Percentiles rank a stretch among this genome's conserved stretches.
These are phyloP conservation scores for Carex arenaria DNA, from an alignment of 202 grass and related monocot species.

Conservation along the genomic window DNA sequence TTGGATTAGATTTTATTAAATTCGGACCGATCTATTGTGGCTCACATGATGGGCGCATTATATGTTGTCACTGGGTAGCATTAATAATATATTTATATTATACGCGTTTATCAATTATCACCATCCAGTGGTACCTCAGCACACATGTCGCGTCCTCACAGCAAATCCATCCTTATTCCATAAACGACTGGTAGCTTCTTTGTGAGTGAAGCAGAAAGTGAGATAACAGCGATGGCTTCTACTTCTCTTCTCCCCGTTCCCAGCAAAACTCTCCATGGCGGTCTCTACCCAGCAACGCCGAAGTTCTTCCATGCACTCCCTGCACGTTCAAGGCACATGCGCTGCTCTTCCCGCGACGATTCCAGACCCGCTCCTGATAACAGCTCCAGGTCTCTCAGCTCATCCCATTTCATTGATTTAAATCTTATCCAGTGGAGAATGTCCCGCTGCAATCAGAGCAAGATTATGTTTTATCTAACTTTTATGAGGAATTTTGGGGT, in stretches of 20 bases:
- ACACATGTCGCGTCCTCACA: no score
- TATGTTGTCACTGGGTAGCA: no score
- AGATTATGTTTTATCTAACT: background rate
- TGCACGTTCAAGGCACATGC: conserved; percentile 15
- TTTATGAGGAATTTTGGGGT: background rate
- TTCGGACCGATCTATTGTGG: no score
- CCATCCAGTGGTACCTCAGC: no score
- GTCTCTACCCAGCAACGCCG: background rate
- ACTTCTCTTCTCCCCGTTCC: background rate
- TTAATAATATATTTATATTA: no score
- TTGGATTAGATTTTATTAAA: no score
- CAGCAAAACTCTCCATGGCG: background rate
- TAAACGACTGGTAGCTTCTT: background rate
- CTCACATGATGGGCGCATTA: no score
- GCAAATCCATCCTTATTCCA: no score
- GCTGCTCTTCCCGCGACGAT: conserved; percentile 46
- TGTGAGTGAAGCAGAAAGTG: background rate
- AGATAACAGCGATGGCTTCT: conserved; percentile 1
- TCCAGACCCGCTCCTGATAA: conserved; percentile 34
- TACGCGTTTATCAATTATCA: no score
- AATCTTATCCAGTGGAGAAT: background rate
- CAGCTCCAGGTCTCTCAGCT: conserved; percentile 36
- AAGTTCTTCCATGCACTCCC: background rate
- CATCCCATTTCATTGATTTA: background rate
- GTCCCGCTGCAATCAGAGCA: background rate